Evolutionary conservation across 2,329 filamentous ascomycete genomes (phyloP).

Genomic region (Aspergillus thermomutatus): DNA sequence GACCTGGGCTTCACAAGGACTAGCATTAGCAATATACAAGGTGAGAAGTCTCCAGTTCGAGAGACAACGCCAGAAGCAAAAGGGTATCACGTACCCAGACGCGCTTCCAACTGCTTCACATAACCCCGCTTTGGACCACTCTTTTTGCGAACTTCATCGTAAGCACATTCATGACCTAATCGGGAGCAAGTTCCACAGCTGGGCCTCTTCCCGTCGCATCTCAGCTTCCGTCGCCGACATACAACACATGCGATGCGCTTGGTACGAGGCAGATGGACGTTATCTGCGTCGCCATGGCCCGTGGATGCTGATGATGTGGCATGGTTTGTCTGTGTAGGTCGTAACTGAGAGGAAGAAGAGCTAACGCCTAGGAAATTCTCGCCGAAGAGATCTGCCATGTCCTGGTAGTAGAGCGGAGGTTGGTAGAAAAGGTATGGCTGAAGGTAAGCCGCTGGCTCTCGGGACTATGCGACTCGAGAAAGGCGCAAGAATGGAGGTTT

Average conservation of each 20-base stretch:
- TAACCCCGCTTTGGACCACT: slow-evolving; percentile 93
- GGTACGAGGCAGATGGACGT: slow-evolving; percentile 67
- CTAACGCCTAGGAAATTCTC: slow-evolving; percentile 47
- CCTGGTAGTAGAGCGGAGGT: slow-evolving; percentile 7
- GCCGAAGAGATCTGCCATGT: slow-evolving; percentile 54
- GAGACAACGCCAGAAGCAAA: slow-evolving; percentile 1
- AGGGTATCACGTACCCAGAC: slow-evolving; percentile 63
- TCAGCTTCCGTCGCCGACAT: slow-evolving; percentile 86
- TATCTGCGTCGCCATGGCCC: slow-evolving; percentile 40
- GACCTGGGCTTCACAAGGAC: slow-evolving; percentile 68
- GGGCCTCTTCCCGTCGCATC: slow-evolving; percentile 80
- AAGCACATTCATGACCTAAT: slow-evolving; percentile 82
- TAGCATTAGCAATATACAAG: slow-evolving; percentile 9
- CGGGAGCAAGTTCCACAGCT: slow-evolving; percentile 85
- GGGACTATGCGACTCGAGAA: not conserved
- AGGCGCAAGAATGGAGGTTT: slow-evolving; percentile 5
- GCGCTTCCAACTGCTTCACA: slow-evolving; percentile 88
- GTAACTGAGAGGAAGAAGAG: slow-evolving; percentile 25
- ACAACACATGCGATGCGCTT: slow-evolving; percentile 95
- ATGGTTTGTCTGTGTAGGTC: slow-evolving; percentile 10
- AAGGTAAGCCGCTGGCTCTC: not conserved
- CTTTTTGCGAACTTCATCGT: slow-evolving; percentile 90
- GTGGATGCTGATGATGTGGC: slow-evolving; percentile 27
- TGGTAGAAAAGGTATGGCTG: not conserved
- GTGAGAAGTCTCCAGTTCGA: not conserved